Conservation (phyloP, 2,329 filamentous ascomycete genomes). For the Verticillium klebahnii region DNA sequence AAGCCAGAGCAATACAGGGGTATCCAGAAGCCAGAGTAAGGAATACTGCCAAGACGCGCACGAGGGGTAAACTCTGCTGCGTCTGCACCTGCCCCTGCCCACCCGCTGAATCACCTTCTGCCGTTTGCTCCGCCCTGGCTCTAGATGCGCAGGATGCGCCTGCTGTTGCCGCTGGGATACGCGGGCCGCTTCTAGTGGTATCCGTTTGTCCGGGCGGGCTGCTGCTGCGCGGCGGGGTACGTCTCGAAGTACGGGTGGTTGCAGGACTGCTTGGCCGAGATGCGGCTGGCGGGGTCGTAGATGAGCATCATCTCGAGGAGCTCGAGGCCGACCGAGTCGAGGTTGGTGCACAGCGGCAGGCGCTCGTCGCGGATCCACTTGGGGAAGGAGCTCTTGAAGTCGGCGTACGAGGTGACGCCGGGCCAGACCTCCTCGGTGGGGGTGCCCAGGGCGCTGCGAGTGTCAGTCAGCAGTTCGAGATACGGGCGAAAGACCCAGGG, state of each 20-base stretch:
- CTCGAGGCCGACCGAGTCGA: slow-evolving; percentile 69
- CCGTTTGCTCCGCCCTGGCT: neutral
- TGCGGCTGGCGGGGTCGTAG: slow-evolving; percentile 81
- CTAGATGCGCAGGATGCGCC: neutral
- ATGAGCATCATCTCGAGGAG: slow-evolving; percentile 68
- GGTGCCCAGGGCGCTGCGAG: slow-evolving; percentile 68
- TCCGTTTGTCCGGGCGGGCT: slow-evolving; percentile 11
- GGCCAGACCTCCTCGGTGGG: slow-evolving; percentile 81
- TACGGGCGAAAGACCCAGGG: too few relatives aligned
- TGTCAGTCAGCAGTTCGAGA: neutral
- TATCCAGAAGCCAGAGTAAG: neutral
- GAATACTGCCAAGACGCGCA: neutral
- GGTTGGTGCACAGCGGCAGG: slow-evolving; percentile 61
- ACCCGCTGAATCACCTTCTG: neutral
- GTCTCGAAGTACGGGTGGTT: slow-evolving; percentile 75
- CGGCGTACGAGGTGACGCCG: slow-evolving; percentile 88
- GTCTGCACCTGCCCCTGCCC: neutral
- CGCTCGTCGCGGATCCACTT: slow-evolving; percentile 77
- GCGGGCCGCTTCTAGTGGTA: slow-evolving; percentile 16
- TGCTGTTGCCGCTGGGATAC: slow-evolving; percentile 15
- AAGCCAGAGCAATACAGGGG: neutral
- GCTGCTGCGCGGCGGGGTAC: slow-evolving; percentile 18
- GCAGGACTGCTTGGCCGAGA: slow-evolving; percentile 85
- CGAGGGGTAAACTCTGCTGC: neutral
- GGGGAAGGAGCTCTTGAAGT: slow-evolving; percentile 88